These are phyloP conservation scores for Ustilago tritici DNA, from an alignment of 1,284 basidiomycete genomes.

Conservation along the genomic window DNA sequence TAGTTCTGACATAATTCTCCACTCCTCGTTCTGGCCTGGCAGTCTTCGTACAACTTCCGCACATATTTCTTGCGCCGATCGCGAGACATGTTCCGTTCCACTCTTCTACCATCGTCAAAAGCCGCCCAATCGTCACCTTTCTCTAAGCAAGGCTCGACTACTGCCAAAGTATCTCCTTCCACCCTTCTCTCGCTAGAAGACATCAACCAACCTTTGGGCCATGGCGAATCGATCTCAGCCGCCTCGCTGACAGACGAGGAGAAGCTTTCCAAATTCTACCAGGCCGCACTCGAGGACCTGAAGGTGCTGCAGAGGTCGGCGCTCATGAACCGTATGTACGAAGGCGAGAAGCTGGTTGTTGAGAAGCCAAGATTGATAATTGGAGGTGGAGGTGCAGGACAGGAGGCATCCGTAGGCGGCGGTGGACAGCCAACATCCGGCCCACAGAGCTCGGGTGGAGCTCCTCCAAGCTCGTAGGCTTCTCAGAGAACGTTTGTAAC, in stretches of 20 bases:
- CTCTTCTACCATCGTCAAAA: conserved; percentile 48
- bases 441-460: conserved; percentile 46
- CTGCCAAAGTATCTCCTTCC: conserved; percentile 54
- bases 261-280: conserved; percentile 58
- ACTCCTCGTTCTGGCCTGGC: not conserved
- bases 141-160: conserved; percentile 57
- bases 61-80: conserved; percentile 68
- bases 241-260: conserved; percentile 41
- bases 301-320: conserved; percentile 66
- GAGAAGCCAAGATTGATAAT: conserved; percentile 62
- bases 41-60: conserved; percentile 69
- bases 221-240: conserved; percentile 34
- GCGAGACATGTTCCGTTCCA: conserved; percentile 66
- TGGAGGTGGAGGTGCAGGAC: conserved; percentile 57
- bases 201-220: conserved; percentile 23
- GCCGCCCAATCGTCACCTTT: conserved; percentile 55
- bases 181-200: conserved; percentile 49
- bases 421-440: conserved; percentile 49
- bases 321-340: conserved; percentile 66
- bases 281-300: conserved; percentile 61
- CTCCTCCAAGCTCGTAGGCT: conserved; percentile 38
- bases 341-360: conserved; percentile 67
- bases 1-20: not conserved
- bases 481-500: not conserved
- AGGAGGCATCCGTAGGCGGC: conserved; percentile 50